Percentiles rank a stretch among this genome's conserved stretches.
Evolutionary conservation across 78 protist genomes (phyloP).

Genomic region (Isochrysis galbana): DNA sequence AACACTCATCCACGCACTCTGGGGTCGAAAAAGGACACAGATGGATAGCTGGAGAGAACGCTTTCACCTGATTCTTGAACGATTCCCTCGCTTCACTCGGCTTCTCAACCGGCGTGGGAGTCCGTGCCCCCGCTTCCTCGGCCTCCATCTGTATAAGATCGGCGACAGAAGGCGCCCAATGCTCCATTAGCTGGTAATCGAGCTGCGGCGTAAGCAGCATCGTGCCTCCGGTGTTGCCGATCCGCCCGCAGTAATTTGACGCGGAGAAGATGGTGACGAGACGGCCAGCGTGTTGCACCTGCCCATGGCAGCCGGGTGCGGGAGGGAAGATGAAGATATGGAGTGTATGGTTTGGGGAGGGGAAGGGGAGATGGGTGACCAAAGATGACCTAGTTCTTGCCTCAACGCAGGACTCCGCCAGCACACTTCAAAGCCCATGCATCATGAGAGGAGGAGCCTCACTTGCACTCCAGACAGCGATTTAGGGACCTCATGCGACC

Average conservation of each 20-base stretch:
- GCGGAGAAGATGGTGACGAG: slow-evolving; percentile 29
- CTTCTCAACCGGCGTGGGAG: too few species aligned
- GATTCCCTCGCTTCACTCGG: too few species aligned
- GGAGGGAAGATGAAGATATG: neutral
- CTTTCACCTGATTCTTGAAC: too few species aligned
- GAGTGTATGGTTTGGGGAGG: neutral
- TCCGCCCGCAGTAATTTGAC: slow-evolving; percentile 8
- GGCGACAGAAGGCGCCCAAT: neutral
- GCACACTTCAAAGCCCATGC: too few species aligned
- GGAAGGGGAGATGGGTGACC: too few species aligned
- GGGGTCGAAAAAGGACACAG: too few species aligned
- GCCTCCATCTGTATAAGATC: neutral
- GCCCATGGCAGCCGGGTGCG: neutral
- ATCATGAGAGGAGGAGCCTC: too few species aligned
- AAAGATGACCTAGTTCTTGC: too few species aligned
- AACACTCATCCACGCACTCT: too few species aligned
- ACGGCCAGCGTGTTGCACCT: slow-evolving; percentile 14
- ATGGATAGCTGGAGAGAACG: too few species aligned
- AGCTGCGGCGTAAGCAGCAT: neutral
- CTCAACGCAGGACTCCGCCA: too few species aligned
- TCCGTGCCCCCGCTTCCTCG: too few species aligned
- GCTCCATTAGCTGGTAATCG: neutral
- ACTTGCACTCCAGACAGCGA: neutral
- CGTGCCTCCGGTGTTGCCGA: slow-evolving; percentile 5
- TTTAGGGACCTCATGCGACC: slow-evolving; percentile 23